Evolutionary conservation across 192 early-diverging fungal species (phyloP), one percentile per base, ranked within the genome.

Genomic region (Cladochytrium replicatum): DNA sequence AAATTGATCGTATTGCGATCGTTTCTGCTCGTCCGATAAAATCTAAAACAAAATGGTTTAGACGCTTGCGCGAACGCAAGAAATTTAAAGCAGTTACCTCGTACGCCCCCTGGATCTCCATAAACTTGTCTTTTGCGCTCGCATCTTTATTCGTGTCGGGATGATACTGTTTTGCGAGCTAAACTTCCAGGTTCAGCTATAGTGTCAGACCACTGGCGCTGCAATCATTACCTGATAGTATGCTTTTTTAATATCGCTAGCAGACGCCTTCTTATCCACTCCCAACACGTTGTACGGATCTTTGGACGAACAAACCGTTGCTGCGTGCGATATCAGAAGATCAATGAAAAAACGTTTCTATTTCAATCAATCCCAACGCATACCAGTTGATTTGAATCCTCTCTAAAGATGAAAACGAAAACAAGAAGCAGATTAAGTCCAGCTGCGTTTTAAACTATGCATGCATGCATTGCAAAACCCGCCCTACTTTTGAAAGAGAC

Each of bases 41-140:
- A 94, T 86, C 72, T 82, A 32, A 4, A 34, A 3, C 19, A 34
- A 49, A 6, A 5, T 38, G 31, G 24, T 21, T 17, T 24, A 49
- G 22, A 39, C 34, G 2, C 32, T n/a, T 31, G 41, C 49, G 39
- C 48, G n/a, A 50, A 50, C 5, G 19, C 22, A 64, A 4, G 21
- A n/a, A 63, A 60, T 63, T 25, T 41, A 4, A 25, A 37, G 25
- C 9, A 3, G 22, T 7, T 47, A 72, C 69, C 43, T 95, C 91
- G 58, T 99, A 99, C 0, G 95, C 93, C 54, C 93, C 85, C 58
- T 99, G 93, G 55, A 99, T 86, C 67, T 99, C 88, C 6, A 95
- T 70, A 71, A 99, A 99, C 70, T 88, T 90, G 61, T 99, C 95
- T 50, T 92, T 88, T 25, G 95, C 88, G 5, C 71, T 74, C 27